Evolutionary conservation across 148 eudicot genomes (phyloP), one percentile per base, ranked within the genome.

Genomic region (Vaccinium corymbosum): DNA sequence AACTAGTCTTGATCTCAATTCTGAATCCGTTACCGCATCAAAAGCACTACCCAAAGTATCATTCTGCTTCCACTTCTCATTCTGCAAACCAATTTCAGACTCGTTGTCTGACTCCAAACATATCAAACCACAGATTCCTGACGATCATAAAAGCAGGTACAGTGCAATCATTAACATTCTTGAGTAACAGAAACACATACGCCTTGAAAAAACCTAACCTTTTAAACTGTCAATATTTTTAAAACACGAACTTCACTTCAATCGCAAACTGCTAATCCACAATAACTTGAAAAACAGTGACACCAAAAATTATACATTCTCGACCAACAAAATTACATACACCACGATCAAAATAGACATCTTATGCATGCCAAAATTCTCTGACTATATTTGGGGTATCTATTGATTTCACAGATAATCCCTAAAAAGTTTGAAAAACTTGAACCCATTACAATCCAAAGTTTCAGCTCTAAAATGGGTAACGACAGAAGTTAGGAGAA

Each of bases 91-190:
- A 81, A 84, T 84, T 79, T 87, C 94, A 75, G 83, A 86, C 52
- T 92, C 94, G 68, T 87, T 86, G 82, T 95, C 96, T 78, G 98
- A 93, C 73, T 87, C 94, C 92, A 95, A 88, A 82, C 85, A 84
- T 86, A 95, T 92, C 82, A 90, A 87, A 83, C 89, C 92, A 80
- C 83, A 32, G 79, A 82, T 82, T 51, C 85, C 95, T 93, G 86
- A 32, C 6, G 35, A 79, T 53, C 35, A 48, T 61, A 77, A 76
- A 77, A 76, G 64, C 12, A 51, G 53, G 78, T 29, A 29, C 64
- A 71, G 52, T 52, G 9, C 27, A 80, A 59, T 35, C 82, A 49
- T 38, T 20, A 38, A 42, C 76, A 52, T 71, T 70, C 16, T 68
- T 66, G 56, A 81, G 75, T 57, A 64, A 66, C 27, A 59, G 9